Conservation (phyloP, 352 stramenopile genomes). For the Phytopythium delawarense region DNA sequence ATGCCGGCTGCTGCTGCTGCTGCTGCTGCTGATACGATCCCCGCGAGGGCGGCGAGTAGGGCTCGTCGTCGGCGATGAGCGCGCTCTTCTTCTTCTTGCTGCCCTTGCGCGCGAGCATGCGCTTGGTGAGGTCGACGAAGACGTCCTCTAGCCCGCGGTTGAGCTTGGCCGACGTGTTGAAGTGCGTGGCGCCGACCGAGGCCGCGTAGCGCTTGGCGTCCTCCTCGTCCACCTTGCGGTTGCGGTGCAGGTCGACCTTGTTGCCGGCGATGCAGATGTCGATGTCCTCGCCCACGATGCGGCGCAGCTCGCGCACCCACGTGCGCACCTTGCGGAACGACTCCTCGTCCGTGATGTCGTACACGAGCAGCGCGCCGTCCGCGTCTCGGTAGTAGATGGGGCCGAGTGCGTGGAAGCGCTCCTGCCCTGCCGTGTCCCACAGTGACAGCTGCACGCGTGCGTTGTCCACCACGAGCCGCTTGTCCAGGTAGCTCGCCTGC, state of each 20-base stretch:
- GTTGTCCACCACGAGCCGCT: constrained; percentile 84
- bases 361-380: constrained; percentile 86
- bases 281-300: constrained; percentile 90
- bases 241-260: constrained; percentile 89
- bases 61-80: constrained; percentile 75
- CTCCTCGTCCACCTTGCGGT: constrained; percentile 82
- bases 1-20: constrained; percentile 1
- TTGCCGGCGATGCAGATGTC: constrained; percentile 91
- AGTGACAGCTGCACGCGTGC: constrained; percentile 75
- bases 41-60: constrained; percentile 25
- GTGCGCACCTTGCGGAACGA: constrained; percentile 91
- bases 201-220: constrained; percentile 84
- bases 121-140: constrained; percentile 87
- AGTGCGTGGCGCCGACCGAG: constrained; percentile 85
- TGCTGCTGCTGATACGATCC: constrained; percentile 11
- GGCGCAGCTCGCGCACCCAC: constrained; percentile 91
- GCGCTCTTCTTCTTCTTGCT: constrained; percentile 75
- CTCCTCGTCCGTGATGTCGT: constrained; percentile 91
- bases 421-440: constrained; percentile 87
- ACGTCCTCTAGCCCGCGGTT: constrained; percentile 89
- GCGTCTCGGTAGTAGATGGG: constrained; percentile 92
- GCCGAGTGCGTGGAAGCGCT: constrained; percentile 83
- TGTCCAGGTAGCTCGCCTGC: constrained; percentile 93
- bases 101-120: constrained; percentile 62
- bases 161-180: constrained; percentile 91